Conservation (phyloP, 495 filamentous ascomycete genomes). For the Aspergillus nidulans region DNA sequence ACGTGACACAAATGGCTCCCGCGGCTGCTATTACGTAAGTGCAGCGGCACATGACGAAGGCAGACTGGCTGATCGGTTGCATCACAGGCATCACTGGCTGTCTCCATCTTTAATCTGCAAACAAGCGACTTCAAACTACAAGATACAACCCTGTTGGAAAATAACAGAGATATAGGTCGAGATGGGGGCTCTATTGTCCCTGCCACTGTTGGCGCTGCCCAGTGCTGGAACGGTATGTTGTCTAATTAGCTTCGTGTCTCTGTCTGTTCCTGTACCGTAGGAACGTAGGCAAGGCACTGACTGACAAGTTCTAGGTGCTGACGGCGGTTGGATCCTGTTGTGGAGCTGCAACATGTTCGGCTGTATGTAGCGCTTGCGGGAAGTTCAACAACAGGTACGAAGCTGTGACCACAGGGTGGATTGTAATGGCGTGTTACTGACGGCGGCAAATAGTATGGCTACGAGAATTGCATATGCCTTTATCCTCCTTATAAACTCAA, state of each 20-base stretch:
- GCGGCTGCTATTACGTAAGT: slow-evolving; percentile 7
- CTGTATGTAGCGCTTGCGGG: slow-evolving; percentile 89
- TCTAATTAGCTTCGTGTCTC: background rate
- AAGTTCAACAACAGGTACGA: slow-evolving; percentile 93
- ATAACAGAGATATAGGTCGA: background rate
- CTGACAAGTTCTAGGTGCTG: background rate
- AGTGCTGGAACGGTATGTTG: slow-evolving; percentile 75
- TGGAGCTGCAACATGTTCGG: slow-evolving; percentile 90
- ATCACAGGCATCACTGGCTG: background rate
- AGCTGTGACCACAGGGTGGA: background rate
- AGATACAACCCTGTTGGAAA: background rate
- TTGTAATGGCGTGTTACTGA: slow-evolving; percentile 17
- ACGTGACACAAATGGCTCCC: background rate
- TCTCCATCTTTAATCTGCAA: too few relatives aligned
- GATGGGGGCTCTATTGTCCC: slow-evolving; percentile 88
- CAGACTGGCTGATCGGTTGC: slow-evolving; percentile 6
- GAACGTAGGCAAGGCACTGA: slow-evolving; percentile 21
- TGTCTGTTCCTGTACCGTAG: too few relatives aligned
- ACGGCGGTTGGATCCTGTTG: slow-evolving; percentile 83
- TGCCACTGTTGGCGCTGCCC: slow-evolving; percentile 84
- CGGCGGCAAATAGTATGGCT: slow-evolving; percentile 60
- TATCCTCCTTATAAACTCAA: slow-evolving; percentile 93
- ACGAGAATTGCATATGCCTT: slow-evolving; percentile 97
- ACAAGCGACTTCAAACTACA: background rate
- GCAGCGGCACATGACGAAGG: slow-evolving; percentile 19